Evolutionary conservation across 2,329 filamentous ascomycete genomes (phyloP), one percentile per base, ranked within the genome.

Genomic region (Diaporthe nobilis): DNA sequence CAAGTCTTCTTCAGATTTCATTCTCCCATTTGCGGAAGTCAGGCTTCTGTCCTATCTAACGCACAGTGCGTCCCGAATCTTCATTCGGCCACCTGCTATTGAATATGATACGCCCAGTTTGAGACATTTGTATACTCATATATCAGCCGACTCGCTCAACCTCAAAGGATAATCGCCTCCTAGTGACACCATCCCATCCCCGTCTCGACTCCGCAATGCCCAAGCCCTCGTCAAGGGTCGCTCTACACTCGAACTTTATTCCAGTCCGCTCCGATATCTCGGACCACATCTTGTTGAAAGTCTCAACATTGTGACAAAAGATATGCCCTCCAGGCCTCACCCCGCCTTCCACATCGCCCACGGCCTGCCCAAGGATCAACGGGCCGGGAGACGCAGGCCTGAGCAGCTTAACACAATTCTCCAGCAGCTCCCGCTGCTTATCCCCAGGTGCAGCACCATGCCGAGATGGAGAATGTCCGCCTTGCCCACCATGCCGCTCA

Each of bases 391-490:
- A 61, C 8, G 76, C 76, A 5, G 77, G 72, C 31, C 76, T 80
- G 44, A 82, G 76, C 25, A 83, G 78, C 63, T 73, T 73, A 5
- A 80, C 79, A 5, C 83, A 75, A 6, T 79, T 78, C 71, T 78
- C 80, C 51, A 74, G 80, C 25, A 78, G 57, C 39, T 58, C 79
- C 6, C 80, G 78, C 70, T 84, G 83, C 49, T 80, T 77, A 13
- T 79, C 79, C 75, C 79, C 9, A 84, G 72, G 57, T 84, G 82
- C 37, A 84, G 79, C 53, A 84, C 81, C 65, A 79, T 80, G 4
- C 80, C 80, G 2, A 80, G 78, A 76, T 82, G 81, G 34, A 83
- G 70, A 17, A 83, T 78, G 44, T 82, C 80, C 4, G 82, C 68
- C 12, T 71, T 75, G 15, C 81, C 80, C 44, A 78, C 77, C 37